Evolutionary conservation across 495 filamentous ascomycete species (phyloP), one percentile per base, ranked within the genome.

Genomic region (Aspergillus homomorphus): DNA sequence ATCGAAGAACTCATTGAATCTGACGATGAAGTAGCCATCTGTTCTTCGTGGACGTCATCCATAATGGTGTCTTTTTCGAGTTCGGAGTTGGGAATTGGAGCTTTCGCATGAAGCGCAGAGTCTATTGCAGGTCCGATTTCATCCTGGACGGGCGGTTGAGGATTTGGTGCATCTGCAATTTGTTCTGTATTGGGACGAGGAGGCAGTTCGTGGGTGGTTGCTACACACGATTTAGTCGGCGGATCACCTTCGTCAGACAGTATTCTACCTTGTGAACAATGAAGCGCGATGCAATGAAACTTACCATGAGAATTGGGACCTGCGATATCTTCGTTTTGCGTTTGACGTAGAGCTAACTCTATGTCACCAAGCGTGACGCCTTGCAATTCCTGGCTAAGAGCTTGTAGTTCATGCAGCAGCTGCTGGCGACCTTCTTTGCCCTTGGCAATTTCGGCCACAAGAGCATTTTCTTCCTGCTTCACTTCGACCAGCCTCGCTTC

Each of bases 361-460:
- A 81, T 60, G 48, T 76, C 71, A 21, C 70, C 72, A 44, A 75
- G 63, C 1, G 74, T 64, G 50, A 77, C 57, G 0, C 72, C 77
- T 58, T 77, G 69, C 18, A 81, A 66, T 57, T 84, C 74, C 23
- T 75, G 59, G 8, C 76, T 76, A 0, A 86, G 73, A 41, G 69
- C 63, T 44, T 84, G 79, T 53, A 87, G 73, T 56, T 89, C 85
- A 8, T 81, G 77, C 3, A 75, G 67, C 38, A 87, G 72, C 45
- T 72, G 76, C 51, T 70, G 60, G 15, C 68, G 64, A 15, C 67
- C 71, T 56, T 72, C 64, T 56, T 66, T 66, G 12, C 66, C 73
- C 62, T 73, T 78, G 41, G 82, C 77, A 9, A 88, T 80, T 59
- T 86, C 83, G 7, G 77, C 74, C 57, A 88, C 73, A 8, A 91